A percentile compares a stretch with the other conserved stretches of the same genome.
phyloP scores from a whole-genome alignment of 176 grass and related monocot genomes.

The Leersia perrieri region DNA sequence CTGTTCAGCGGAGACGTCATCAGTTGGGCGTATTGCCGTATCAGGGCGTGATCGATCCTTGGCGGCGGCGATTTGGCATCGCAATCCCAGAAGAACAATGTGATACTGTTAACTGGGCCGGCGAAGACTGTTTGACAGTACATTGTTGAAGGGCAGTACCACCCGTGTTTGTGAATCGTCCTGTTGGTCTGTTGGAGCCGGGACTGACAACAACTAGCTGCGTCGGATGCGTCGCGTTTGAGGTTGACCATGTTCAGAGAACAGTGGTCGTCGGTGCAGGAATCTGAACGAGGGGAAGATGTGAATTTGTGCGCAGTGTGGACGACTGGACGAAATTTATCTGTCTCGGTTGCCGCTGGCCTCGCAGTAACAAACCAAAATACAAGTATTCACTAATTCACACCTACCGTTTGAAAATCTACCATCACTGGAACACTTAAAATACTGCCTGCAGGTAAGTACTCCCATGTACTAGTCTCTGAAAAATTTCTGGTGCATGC shows the following conservation, averaged over 20 bases:
- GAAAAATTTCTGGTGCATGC: slow-evolving; percentile 7
- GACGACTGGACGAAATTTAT: too few relatives aligned
- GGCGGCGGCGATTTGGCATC: too few relatives aligned
- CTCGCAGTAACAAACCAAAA: not conserved
- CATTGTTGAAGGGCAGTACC: too few relatives aligned
- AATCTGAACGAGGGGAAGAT: not conserved
- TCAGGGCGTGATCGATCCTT: too few relatives aligned
- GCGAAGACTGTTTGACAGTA: too few relatives aligned
- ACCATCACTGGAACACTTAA: not conserved
- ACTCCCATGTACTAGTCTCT: not conserved
- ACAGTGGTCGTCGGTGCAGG: not conserved
- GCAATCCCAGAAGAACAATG: not conserved
- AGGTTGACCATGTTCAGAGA: not conserved
- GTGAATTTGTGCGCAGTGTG: not conserved
- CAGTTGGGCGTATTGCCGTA: too few relatives aligned
- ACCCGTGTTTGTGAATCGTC: not conserved
- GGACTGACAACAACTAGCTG: not conserved
- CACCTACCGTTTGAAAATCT: not conserved
- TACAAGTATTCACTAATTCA: not conserved
- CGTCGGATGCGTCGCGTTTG: not conserved
- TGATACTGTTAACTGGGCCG: too few relatives aligned
- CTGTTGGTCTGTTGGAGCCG: not conserved
- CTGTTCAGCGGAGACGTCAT: not conserved
- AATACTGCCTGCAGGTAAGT: not conserved
- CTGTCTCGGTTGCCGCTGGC: too few relatives aligned